phyloP scores from a whole-genome alignment of 2,329 filamentous ascomycete genomes.

The Curvularia verruculosa region DNA sequence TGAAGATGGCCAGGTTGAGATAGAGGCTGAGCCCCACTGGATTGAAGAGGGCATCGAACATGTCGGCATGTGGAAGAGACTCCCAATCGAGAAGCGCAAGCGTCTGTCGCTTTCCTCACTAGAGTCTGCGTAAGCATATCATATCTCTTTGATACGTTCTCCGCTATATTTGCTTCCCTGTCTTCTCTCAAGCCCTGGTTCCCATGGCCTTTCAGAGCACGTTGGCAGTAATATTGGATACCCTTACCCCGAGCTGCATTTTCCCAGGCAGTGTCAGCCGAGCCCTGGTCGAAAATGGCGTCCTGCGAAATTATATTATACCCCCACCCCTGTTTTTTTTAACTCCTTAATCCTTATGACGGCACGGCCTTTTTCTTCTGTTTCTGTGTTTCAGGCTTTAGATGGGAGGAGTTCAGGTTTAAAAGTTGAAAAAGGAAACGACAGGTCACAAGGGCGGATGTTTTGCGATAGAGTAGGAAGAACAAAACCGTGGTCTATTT shows the following conservation, averaged over 20 bases:
- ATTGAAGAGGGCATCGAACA: conserved; percentile 83
- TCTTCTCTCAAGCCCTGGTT: background rate
- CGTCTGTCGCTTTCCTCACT: conserved; percentile 20
- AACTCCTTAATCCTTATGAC: conserved; percentile 2
- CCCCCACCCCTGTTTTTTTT: conserved; percentile 7
- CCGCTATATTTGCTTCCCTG: background rate
- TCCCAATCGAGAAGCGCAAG: conserved; percentile 30
- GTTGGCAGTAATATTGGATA: background rate
- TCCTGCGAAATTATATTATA: conserved; percentile 9
- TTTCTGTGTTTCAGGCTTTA: background rate
- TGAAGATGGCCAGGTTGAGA: conserved; percentile 43
- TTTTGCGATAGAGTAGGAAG: background rate
- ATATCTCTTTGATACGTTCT: background rate
- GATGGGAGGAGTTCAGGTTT: background rate
- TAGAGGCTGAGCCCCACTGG: conserved; percentile 60
- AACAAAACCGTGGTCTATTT: background rate
- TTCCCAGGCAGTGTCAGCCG: background rate
- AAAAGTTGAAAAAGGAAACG: background rate
- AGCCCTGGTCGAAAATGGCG: background rate
- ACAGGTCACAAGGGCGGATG: background rate
- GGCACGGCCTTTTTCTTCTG: conserved; percentile 3
- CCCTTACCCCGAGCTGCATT: background rate
- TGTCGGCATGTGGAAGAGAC: conserved; percentile 77
- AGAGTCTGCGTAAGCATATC: conserved; percentile 3
- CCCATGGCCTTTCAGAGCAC: background rate